A percentile compares a stretch with the other conserved stretches of the same genome.
phyloP scores from a whole-genome alignment of 1,284 basidiomycete species.

The Dichomitus squalens region DNA sequence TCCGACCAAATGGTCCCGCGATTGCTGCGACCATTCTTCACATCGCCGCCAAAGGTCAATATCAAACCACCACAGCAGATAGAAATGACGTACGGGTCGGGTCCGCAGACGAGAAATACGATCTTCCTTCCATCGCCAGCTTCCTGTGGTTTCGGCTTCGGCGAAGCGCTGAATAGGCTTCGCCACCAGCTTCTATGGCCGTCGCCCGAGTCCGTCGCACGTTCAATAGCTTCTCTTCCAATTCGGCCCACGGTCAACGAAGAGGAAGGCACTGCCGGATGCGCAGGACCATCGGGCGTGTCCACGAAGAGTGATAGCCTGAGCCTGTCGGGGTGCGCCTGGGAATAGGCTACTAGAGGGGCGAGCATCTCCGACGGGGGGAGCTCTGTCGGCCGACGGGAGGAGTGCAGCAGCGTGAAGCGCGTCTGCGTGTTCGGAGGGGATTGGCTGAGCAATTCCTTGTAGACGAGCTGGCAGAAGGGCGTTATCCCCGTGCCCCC shows the following conservation, averaged over 20 bases:
- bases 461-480: conserved; percentile 65
- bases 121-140: conserved; percentile 39
- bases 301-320: conserved; percentile 66
- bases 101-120: conserved; percentile 77
- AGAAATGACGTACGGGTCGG: conserved; percentile 63
- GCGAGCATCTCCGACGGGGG: conserved; percentile 62
- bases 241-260: conserved; percentile 54
- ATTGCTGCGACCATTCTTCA: conserved; percentile 73
- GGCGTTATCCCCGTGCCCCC: conserved; percentile 85
- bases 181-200: conserved; percentile 46
- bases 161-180: conserved; percentile 34
- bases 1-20: conserved; percentile 75
- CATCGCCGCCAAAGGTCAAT: conserved; percentile 4
- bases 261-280: conserved; percentile 23
- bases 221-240: conserved; percentile 47
- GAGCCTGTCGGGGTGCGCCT: conserved; percentile 54
- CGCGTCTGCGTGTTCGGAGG: conserved; percentile 44
- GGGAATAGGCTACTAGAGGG: conserved; percentile 49
- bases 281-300: conserved; percentile 37
- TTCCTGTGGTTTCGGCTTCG: conserved; percentile 22
- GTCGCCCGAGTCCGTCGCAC: conserved; percentile 36
- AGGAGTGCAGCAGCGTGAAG: conserved; percentile 74
- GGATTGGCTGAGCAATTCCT: conserved; percentile 43
- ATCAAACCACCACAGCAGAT: neutral
- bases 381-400: conserved; percentile 59